Evolutionary conservation across 2,329 filamentous ascomycete species (phyloP), one percentile per base, ranked within the genome.

Genomic region (Rutstroemia sydowiana): DNA sequence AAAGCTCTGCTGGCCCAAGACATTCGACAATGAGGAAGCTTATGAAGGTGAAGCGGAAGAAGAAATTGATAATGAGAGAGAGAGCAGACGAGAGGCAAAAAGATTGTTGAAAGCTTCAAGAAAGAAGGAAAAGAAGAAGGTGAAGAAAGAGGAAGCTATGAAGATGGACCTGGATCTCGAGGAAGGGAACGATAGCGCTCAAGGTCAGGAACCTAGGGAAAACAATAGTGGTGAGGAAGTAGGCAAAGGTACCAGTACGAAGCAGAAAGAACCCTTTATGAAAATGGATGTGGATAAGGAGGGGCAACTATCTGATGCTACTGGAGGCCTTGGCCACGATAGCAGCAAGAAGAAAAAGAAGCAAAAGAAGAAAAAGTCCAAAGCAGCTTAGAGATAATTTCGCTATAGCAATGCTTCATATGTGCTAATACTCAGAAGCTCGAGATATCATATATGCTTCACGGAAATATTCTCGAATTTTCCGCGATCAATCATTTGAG

Each of bases 61-160:
- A 5, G 48, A 51, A 13, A 46, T 42, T 9, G 42, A 46, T 28
- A 32, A 39, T 11, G 42, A 51, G 16, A 37, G 43, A 23, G 45
- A 46, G 32, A 31, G 41, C 7, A 28, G 48, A 10, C 48, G 45
- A 39, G 48, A 45, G n/a, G 42, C 48, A 6, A 51, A 51, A 32
- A 39, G 28, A n/a, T 18, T 40, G n/a, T 18, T 46, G 5, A 51
- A 53, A 20, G 34, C 50, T 13, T 23, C 26, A 5, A 39, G 46
- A n/a, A 49, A 49, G 40, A 53, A 48, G 36, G 39, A 49, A 45
- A 43, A 48, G 30, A 52, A 48, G 23, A 21, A 49, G 4, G 45
- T 40, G 34, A 43, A 43, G n/a, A 49, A 42, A 46, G 48, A 51
- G 28, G 31, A 46, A 31, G 45, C 13, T 11, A 39, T 28, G n/a